phyloP scores from a whole-genome alignment of 148 eudicot species.

The Heliamphora exappendiculata region DNA sequence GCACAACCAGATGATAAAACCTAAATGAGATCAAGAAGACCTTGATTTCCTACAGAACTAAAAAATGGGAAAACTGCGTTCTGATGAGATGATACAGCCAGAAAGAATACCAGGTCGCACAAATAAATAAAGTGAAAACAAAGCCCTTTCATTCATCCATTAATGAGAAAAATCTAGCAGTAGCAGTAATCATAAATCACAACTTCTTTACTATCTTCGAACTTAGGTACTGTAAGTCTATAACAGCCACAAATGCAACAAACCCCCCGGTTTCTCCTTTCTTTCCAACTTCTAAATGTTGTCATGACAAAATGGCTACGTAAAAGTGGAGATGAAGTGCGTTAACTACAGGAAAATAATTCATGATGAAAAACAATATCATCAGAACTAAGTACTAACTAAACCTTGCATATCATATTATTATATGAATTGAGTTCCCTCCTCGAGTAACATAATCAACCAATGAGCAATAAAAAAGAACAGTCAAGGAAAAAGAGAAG shows the following conservation, averaged over 20 bases:
- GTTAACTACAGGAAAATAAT: not conserved
- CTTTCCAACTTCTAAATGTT: too few species aligned
- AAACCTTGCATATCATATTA: not conserved
- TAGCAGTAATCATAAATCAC: not conserved
- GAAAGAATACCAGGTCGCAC: not conserved
- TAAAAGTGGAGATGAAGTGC: not conserved
- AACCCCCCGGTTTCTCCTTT: not conserved
- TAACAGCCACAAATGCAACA: not conserved
- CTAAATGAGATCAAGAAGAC: not conserved
- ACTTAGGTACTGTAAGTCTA: not conserved
- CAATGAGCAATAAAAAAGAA: not conserved
- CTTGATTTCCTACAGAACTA: not conserved
- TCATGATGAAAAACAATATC: not conserved
- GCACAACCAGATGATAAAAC: not conserved
- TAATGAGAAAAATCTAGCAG: not conserved
- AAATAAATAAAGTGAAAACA: not conserved
- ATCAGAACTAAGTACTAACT: not conserved
- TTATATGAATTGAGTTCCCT: not conserved
- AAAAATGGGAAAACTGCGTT: not conserved
- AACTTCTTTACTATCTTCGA: not conserved
- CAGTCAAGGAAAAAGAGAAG: not conserved
- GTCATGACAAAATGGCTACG: not conserved
- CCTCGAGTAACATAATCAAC: not conserved
- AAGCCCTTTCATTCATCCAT: not conserved
- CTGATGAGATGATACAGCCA: not conserved